These are phyloP conservation scores for Leishmania tropica DNA, from an alignment of 208 protist species.

Conservation along the genomic window DNA sequence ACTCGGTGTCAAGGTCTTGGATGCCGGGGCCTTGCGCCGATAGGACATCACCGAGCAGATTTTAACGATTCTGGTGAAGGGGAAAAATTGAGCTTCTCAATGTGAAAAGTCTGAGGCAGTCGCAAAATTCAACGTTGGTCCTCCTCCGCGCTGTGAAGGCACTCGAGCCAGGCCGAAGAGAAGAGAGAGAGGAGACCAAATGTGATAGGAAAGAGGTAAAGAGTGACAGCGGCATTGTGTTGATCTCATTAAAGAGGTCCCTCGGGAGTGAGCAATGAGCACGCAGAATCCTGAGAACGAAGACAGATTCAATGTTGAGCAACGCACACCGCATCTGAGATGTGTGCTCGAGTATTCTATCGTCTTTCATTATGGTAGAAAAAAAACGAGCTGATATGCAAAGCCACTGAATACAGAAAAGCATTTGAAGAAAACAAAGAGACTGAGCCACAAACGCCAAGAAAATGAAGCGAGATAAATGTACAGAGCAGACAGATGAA, in stretches of 20 bases:
- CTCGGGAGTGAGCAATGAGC: background rate
- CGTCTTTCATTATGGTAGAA: too few relatives aligned
- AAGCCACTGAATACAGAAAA: background rate
- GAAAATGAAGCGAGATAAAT: background rate
- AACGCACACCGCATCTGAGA: background rate
- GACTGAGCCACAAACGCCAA: too few relatives aligned
- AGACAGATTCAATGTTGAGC: background rate
- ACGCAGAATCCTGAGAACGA: background rate
- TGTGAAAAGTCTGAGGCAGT: background rate
- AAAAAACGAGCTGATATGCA: background rate
- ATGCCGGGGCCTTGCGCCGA: slow-evolving; percentile 58
- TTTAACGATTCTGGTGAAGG: background rate
- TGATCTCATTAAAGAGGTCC: background rate
- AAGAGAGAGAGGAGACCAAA: background rate
- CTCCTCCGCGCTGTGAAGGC: background rate
- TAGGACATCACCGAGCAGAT: slow-evolving; percentile 52
- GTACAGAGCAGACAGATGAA: background rate
- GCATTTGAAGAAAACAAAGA: background rate
- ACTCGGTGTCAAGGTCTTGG: slow-evolving; percentile 40
- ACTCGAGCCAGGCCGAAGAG: background rate
- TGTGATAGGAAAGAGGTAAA: slow-evolving; percentile 3
- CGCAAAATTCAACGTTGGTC: background rate
- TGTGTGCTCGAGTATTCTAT: background rate
- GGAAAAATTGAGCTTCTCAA: background rate
- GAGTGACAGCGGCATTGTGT: background rate